phyloP scores from a whole-genome alignment of 108 stramenopile genomes.

The Nitzschia putrida region DNA sequence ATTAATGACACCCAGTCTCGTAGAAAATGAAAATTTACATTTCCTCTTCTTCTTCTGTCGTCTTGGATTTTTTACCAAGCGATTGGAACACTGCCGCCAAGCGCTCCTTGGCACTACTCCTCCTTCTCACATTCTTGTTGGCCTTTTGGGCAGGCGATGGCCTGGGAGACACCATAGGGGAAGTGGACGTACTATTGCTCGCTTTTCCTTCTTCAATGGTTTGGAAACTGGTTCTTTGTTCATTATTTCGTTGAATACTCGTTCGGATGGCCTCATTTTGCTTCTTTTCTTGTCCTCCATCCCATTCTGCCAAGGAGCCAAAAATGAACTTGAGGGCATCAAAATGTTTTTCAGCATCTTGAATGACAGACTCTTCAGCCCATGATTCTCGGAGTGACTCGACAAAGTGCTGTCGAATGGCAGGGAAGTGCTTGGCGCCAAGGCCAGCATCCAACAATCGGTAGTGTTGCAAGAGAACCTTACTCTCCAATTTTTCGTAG shows the following conservation, averaged over 20 bases:
- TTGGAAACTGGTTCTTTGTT: too few relatives aligned
- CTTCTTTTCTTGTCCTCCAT: neutral
- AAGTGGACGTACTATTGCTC: neutral
- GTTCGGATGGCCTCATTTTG: neutral
- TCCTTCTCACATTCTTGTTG: neutral
- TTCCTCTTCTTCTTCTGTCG: too few relatives aligned
- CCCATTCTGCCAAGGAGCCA: too few relatives aligned
- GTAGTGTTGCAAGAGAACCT: conserved; percentile 1
- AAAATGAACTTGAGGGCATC: neutral
- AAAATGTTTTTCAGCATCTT: conserved; percentile 4
- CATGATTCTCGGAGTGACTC: conserved; percentile 2
- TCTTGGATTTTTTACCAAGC: neutral
- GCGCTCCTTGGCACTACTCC: conserved; percentile 1
- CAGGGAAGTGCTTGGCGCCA: neutral
- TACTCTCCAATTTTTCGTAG: neutral
- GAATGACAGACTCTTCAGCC: neutral
- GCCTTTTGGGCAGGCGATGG: neutral
- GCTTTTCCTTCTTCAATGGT: neutral
- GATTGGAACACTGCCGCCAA: neutral
- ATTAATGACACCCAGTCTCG: too few relatives aligned
- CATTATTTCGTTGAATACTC: neutral
- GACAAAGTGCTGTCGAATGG: neutral
- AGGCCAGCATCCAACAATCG: neutral
- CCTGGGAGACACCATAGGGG: neutral
- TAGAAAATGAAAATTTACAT: too few relatives aligned